Evolutionary conservation across 2,329 filamentous ascomycete genomes (phyloP), one percentile per base, ranked within the genome.

Genomic region (Pseudopithomyces chartarum): DNA sequence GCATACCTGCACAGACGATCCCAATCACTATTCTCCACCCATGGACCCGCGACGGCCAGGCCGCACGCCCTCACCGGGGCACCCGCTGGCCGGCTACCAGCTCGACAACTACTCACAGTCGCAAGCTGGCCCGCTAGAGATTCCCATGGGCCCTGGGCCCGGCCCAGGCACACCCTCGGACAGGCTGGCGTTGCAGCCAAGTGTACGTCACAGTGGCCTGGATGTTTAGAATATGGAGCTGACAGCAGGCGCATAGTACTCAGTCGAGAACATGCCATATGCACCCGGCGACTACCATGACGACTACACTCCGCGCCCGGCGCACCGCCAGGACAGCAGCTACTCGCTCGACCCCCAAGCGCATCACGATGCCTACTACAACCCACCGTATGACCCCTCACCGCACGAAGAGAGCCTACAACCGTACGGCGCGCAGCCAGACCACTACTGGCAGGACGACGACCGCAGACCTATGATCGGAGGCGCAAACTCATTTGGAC

Each of bases 311-410:
- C 78, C 80, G 54, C 76, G 81, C 54, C 80, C 80, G 56, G 79
- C 80, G 61, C 80, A 82, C 40, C 82, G 73, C 47, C 76, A 77
- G 52, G 76, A 81, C 59, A 81, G 82, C 56, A 90, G 92, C 54
- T 93, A 95, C 74, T 82, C 87, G 3, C 78, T 97, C 58, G 87
- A 92, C 69, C 92, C 94, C 10, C 88, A 96, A 73, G 87, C 88
- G 56, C 92, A 97, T 69, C 91, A 95, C 72, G 91, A 97, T 76
- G 85, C 87, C 54, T 97, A 97, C 80, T 94, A 90, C 75, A 91
- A 88, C 66, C 87, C 90, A 64, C 89, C 91, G 1, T 96, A 96
- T 75, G 85, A 92, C 63, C 90, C 91, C 12, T 80, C 84, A 10
- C 82, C 83, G 4, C 80, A 85, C 36, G 86, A 88, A 20, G 82